These are phyloP conservation scores for Cokeromyces recurvatus DNA, from an alignment of 371 early-diverging fungal species.

Conservation along the genomic window DNA sequence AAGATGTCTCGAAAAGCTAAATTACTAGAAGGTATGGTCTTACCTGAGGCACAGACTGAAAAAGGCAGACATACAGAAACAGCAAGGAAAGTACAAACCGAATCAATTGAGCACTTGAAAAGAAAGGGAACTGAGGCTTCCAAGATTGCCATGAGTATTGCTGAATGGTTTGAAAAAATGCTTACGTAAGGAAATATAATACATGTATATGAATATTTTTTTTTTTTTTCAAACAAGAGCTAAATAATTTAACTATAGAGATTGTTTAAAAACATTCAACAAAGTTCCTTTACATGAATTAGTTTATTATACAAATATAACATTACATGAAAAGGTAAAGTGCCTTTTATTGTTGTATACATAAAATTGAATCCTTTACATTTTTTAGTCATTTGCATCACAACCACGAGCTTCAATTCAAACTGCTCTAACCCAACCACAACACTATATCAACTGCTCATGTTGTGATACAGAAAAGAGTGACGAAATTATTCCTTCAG, in stretches of 20 bases:
- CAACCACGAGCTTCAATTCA: conserved; percentile 82
- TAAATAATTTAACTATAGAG: too few species aligned
- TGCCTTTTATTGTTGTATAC: neutral
- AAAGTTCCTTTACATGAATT: conserved; percentile 64
- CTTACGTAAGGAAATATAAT: conserved; percentile 34
- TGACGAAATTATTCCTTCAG: conserved; percentile 51
- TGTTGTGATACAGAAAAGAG: conserved; percentile 54
- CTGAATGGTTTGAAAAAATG: conserved; percentile 32
- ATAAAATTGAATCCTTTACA: neutral
- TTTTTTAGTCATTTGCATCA: conserved; percentile 67
- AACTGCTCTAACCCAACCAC: conserved; percentile 73
- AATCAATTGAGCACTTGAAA: conserved; percentile 33
- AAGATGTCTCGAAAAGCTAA: conserved; percentile 23
- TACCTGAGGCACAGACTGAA: conserved; percentile 19
- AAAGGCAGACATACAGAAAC: conserved; percentile 46
- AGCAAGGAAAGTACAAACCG: conserved; percentile 35
- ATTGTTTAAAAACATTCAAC: conserved; percentile 51
- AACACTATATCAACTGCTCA: conserved; percentile 69
- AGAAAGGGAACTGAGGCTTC: conserved; percentile 28
- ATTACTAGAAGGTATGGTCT: conserved; percentile 29
- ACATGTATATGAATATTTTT: too few species aligned
- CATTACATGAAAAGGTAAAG: conserved; percentile 66
- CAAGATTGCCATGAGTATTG: conserved; percentile 47
- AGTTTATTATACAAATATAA: conserved; percentile 65
- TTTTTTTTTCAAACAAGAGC: too few species aligned